A percentile compares a stretch with the other conserved stretches of the same genome.
Evolutionary conservation across 306 rosid species (phyloP).

Genomic region (Argentina anserina): DNA sequence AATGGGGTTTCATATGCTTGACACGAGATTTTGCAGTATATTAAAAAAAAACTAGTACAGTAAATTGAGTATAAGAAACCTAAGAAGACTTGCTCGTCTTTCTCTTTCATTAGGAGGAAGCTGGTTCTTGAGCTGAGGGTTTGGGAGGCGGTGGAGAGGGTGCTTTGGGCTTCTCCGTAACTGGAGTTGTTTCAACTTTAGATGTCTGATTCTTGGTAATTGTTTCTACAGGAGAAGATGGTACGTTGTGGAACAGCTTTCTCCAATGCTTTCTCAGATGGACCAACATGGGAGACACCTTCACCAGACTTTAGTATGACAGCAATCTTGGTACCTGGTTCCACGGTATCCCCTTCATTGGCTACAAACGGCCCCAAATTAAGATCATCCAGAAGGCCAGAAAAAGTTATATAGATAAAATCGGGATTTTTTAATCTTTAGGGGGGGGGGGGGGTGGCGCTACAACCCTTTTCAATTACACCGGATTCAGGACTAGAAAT

Average conservation of each 20-base stretch:
- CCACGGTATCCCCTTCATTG: conserved; percentile 86
- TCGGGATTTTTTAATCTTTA: background rate
- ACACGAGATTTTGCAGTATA: background rate
- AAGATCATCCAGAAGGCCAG: too few relatives aligned
- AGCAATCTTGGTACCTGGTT: conserved; percentile 81
- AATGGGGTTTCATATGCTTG: conserved; percentile 6
- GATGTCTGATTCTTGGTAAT: conserved; percentile 46
- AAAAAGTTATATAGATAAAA: too few relatives aligned
- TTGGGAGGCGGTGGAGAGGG: conserved; percentile 39
- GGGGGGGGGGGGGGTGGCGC: background rate
- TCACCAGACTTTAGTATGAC: conserved; percentile 78
- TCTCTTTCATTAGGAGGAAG: conserved; percentile 81
- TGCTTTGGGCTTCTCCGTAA: conserved; percentile 42
- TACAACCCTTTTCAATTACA: conserved; percentile 65
- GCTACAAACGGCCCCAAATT: conserved; percentile 54
- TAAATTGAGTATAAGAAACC: background rate
- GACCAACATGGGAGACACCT: conserved; percentile 62
- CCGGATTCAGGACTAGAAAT: conserved; percentile 81
- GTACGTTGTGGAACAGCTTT: conserved; percentile 43
- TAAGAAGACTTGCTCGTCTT: conserved; percentile 52
- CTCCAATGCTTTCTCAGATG: conserved; percentile 53
- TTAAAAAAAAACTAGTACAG: background rate
- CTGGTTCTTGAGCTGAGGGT: conserved; percentile 67
- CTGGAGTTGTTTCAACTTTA: conserved; percentile 41
- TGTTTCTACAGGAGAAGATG: conserved; percentile 37